Conservation (phyloP, 2,329 filamentous ascomycete species). For the Aspergillus sp. region DNA sequence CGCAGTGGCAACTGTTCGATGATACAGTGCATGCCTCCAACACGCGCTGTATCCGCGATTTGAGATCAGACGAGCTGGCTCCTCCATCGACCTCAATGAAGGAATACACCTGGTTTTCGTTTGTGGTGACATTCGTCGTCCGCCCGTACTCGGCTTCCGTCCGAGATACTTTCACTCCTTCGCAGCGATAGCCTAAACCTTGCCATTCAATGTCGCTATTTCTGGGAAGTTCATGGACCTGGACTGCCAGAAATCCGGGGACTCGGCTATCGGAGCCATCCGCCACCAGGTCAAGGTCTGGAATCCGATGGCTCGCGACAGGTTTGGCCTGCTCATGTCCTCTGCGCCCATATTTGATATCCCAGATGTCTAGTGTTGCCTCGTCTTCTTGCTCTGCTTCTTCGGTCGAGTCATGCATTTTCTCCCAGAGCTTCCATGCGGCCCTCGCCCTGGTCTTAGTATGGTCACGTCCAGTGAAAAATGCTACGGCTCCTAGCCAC, state of each 20-base stretch:
- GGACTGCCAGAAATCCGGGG: slow-evolving; percentile 74
- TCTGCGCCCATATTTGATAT: slow-evolving; percentile 62
- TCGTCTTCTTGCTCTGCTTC: slow-evolving; percentile 45
- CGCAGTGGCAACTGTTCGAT: slow-evolving; percentile 29
- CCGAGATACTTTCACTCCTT: slow-evolving; percentile 30
- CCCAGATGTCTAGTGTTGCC: slow-evolving; percentile 50
- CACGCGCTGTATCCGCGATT: slow-evolving; percentile 30
- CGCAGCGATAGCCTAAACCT: slow-evolving; percentile 62
- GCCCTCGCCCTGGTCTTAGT: slow-evolving; percentile 40
- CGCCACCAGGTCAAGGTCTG: slow-evolving; percentile 34
- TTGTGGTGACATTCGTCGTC: slow-evolving; percentile 29
- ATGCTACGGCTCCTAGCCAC: slow-evolving; percentile 78
- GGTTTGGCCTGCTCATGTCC: slow-evolving; percentile 43
- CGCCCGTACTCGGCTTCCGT: slow-evolving; percentile 22
- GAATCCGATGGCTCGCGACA: slow-evolving; percentile 27
- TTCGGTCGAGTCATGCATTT: slow-evolving; percentile 32
- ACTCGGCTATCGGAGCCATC: slow-evolving; percentile 31
- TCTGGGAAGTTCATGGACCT: slow-evolving; percentile 78
- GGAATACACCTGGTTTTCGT: slow-evolving; percentile 32
- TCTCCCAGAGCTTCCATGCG: slow-evolving; percentile 53
- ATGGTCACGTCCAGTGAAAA: slow-evolving; percentile 59
- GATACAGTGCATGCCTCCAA: slow-evolving; percentile 24
- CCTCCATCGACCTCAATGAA: slow-evolving; percentile 37
- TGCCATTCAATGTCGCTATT: slow-evolving; percentile 83
- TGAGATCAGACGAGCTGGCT: slow-evolving; percentile 22